A percentile compares a stretch with the other conserved stretches of the same genome.
phyloP scores from a whole-genome alignment of 495 filamentous ascomycete genomes.

The Xylaria sp. region DNA sequence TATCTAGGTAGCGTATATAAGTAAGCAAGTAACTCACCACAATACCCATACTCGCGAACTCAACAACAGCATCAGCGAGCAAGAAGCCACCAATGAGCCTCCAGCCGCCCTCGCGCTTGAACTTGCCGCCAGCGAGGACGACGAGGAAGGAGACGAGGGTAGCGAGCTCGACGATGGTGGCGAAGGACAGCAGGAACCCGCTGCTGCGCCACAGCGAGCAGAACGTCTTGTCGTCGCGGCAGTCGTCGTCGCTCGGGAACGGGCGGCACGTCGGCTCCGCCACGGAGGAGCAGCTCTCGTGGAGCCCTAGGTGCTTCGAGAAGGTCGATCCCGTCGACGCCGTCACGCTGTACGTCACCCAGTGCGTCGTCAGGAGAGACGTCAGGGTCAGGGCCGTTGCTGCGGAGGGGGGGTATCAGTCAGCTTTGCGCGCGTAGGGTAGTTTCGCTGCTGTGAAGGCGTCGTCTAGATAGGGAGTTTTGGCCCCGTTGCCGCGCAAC shows the following conservation, averaged over 20 bases:
- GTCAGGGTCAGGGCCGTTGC: slow-evolving; percentile 80
- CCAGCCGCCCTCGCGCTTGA: slow-evolving; percentile 80
- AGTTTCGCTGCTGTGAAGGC: too few relatives aligned
- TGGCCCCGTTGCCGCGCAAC: background rate
- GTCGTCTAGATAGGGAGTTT: background rate
- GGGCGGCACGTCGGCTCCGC: slow-evolving; percentile 45
- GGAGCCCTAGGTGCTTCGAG: slow-evolving; percentile 78
- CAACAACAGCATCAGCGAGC: slow-evolving; percentile 62
- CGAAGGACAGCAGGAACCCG: slow-evolving; percentile 85
- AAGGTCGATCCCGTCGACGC: slow-evolving; percentile 58
- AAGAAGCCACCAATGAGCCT: slow-evolving; percentile 71
- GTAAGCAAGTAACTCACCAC: slow-evolving; percentile 73
- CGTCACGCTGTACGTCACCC: slow-evolving; percentile 76
- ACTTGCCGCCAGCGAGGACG: slow-evolving; percentile 77
- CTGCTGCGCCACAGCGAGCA: slow-evolving; percentile 90
- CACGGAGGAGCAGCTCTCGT: slow-evolving; percentile 72
- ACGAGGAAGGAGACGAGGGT: slow-evolving; percentile 76
- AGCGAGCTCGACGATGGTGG: slow-evolving; percentile 76
- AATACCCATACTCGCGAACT: slow-evolving; percentile 75
- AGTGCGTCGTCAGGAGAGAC: slow-evolving; percentile 75
- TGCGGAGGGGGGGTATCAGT: slow-evolving; percentile 43
- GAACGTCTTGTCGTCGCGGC: slow-evolving; percentile 75
- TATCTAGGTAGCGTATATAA: too few relatives aligned
- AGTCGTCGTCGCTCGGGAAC: slow-evolving; percentile 73
- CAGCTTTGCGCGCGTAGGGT: too few relatives aligned